Conservation (phyloP, 2,329 filamentous ascomycete species). For the Penicillium sp. region DNA sequence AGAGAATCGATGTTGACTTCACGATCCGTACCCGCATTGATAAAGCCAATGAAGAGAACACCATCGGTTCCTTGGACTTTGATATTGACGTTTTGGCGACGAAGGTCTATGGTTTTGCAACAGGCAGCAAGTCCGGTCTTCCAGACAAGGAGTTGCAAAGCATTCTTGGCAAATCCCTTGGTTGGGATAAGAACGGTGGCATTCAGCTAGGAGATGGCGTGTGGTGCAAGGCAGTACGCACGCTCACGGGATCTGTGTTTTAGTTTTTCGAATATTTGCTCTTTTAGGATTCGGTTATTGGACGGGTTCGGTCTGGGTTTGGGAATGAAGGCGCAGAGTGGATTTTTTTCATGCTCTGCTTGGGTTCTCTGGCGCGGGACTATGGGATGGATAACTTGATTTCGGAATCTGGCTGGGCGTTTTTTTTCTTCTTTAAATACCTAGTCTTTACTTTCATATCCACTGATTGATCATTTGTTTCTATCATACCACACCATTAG, state of each 20-base stretch:
- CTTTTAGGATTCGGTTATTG: slow-evolving; percentile 6
- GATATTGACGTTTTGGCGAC: slow-evolving; percentile 39
- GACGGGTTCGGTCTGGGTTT: neutral
- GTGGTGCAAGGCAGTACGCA: slow-evolving; percentile 41
- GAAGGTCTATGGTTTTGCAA: slow-evolving; percentile 42
- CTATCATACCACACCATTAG: neutral
- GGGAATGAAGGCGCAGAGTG: neutral
- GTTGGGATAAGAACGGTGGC: slow-evolving; percentile 11
- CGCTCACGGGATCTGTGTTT: slow-evolving; percentile 37
- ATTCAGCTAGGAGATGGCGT: slow-evolving; percentile 36
- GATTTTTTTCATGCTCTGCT: neutral
- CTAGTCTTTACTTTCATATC: neutral
- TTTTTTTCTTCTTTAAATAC: no score
- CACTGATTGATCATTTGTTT: neutral
- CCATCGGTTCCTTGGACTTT: slow-evolving; percentile 33
- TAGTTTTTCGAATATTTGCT: slow-evolving; percentile 13
- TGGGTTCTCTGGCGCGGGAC: neutral
- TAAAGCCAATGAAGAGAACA: slow-evolving; percentile 6
- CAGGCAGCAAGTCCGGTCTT: slow-evolving; percentile 25
- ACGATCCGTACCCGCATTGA: slow-evolving; percentile 32
- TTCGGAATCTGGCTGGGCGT: neutral
- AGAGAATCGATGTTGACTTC: slow-evolving; percentile 42
- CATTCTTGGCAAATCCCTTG: slow-evolving; percentile 32
- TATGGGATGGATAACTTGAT: neutral
- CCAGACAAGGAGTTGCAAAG: slow-evolving; percentile 38